These are phyloP conservation scores for Wickerhamiella brachini DNA, from an alignment of 805 yeast species.

Conservation along the genomic window DNA sequence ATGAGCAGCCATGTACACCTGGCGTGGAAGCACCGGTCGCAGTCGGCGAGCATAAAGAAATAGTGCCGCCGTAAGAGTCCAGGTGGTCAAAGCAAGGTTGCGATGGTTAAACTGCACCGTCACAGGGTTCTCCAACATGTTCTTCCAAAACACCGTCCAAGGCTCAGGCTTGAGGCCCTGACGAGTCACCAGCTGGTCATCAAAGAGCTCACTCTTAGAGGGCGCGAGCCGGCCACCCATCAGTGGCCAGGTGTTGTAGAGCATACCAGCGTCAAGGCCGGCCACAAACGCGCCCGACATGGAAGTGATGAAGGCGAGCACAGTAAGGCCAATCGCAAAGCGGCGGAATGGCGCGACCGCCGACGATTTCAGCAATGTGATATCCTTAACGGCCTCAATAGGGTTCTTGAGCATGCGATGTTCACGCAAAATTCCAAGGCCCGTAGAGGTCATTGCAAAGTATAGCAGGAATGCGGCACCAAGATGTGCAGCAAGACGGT, in stretches of 20 bases:
- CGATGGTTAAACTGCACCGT: slow-evolving; percentile 91
- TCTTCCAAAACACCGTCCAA: slow-evolving; percentile 61
- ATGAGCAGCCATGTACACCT: slow-evolving; percentile 29
- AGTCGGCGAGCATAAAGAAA: slow-evolving; percentile 53
- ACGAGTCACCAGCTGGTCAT: slow-evolving; percentile 33
- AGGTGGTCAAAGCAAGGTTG: slow-evolving; percentile 68
- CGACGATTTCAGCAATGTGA: slow-evolving; percentile 50
- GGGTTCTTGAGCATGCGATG: slow-evolving; percentile 56
- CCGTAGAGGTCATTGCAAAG: slow-evolving; percentile 82
- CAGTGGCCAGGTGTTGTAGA: slow-evolving; percentile 89
- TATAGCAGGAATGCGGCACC: slow-evolving; percentile 86
- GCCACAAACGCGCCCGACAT: slow-evolving; percentile 98
- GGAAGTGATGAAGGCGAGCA: slow-evolving; percentile 72
- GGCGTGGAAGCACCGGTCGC: slow-evolving; percentile 39
- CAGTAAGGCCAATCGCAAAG: slow-evolving; percentile 42
- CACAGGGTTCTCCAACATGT: slow-evolving; percentile 85
- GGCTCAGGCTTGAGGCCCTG: slow-evolving; percentile 7
- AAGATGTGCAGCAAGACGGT: slow-evolving; percentile 82
- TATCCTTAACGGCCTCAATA: slow-evolving; percentile 35
- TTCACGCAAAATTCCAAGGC: slow-evolving; percentile 69
- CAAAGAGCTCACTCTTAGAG: slow-evolving; percentile 60
- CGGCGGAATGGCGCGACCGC: slow-evolving; percentile 43
- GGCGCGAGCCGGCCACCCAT: slow-evolving; percentile 79
- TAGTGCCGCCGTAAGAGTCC: slow-evolving; percentile 51
- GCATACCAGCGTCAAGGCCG: slow-evolving; percentile 93